These are phyloP conservation scores for Solanum hybrid DNA, from an alignment of 305 asterid genomes.

Conservation along the genomic window DNA sequence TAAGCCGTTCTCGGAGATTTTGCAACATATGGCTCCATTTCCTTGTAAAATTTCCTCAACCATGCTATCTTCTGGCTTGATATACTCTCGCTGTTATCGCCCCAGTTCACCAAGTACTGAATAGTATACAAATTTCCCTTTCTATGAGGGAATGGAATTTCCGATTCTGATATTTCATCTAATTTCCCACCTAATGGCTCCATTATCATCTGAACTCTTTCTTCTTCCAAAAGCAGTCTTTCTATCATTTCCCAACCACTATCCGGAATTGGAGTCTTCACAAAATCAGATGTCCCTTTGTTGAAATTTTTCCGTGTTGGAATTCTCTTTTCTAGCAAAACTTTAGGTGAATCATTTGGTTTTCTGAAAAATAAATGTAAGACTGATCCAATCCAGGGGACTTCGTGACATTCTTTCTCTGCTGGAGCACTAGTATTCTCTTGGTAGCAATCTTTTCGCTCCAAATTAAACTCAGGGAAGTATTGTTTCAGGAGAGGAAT, in stretches of 20 bases:
- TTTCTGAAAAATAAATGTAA: not conserved
- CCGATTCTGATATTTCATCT: conserved; percentile 15
- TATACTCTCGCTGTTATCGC: conserved; percentile 13
- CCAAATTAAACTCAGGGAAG: conserved; percentile 7
- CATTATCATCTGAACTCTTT: not conserved
- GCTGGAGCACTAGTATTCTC: not conserved
- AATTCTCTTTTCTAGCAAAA: not conserved
- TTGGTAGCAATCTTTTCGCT: not conserved
- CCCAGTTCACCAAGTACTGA: conserved; percentile 8
- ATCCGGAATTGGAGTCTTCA: not conserved
- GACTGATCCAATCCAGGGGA: conserved; percentile 2
- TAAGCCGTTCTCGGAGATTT: conserved; percentile 37
- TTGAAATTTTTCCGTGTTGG: not conserved
- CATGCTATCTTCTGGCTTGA: conserved; percentile 23
- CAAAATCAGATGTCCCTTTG: conserved; percentile 10
- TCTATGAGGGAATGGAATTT: conserved; percentile 10
- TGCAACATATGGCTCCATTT: conserved; percentile 51
- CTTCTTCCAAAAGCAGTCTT: not conserved
- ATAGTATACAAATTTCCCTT: conserved; percentile 5
- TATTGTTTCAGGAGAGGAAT: not conserved
- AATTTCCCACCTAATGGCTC: conserved; percentile 8
- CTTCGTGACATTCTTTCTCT: conserved; percentile 2
- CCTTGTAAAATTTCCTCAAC: conserved; percentile 22
- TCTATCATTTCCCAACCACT: not conserved
- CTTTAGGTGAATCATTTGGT: not conserved